Evolutionary conservation across 768 basidiomycete genomes (phyloP).

Genomic region (Boletus reticulatus): DNA sequence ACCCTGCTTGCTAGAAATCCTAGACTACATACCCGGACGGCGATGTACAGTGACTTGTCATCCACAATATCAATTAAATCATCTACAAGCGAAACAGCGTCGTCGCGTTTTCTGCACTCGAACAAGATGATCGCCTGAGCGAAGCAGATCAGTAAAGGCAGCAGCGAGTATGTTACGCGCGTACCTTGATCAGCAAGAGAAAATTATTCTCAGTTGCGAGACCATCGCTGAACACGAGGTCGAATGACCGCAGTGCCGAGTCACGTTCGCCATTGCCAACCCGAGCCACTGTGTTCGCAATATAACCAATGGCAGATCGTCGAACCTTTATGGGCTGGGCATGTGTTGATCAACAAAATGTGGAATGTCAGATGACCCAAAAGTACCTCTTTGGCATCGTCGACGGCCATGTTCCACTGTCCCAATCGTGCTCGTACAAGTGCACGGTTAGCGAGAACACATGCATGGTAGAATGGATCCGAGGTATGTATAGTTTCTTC

Average conservation of each 20-base stretch:
- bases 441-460: not conserved
- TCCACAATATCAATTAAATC: no score
- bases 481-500: not conserved
- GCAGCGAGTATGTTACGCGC: no score
- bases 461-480: not conserved
- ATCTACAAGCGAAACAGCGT: no score
- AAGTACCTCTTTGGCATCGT: slow-evolving; percentile 6
- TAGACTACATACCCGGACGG: no score
- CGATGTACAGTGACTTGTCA: no score
- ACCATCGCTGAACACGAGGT: not conserved
- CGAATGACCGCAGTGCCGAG: not conserved
- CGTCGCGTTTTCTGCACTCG: no score
- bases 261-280: not conserved
- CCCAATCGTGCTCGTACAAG: not conserved
- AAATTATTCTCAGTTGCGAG: not conserved
- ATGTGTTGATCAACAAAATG: not conserved
- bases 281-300: slow-evolving; percentile 3
- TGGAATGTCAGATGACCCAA: rapidly evolving
- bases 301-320: slow-evolving; percentile 7
- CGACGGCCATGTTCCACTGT: not conserved
- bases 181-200: slow-evolving; percentile 3
- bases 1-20: no score
- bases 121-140: no score
- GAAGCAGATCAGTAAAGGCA: no score
- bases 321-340: slow-evolving; percentile 4